These are phyloP conservation scores for Auricularia auricula-judae DNA, from an alignment of 768 basidiomycete species.

Conservation along the genomic window DNA sequence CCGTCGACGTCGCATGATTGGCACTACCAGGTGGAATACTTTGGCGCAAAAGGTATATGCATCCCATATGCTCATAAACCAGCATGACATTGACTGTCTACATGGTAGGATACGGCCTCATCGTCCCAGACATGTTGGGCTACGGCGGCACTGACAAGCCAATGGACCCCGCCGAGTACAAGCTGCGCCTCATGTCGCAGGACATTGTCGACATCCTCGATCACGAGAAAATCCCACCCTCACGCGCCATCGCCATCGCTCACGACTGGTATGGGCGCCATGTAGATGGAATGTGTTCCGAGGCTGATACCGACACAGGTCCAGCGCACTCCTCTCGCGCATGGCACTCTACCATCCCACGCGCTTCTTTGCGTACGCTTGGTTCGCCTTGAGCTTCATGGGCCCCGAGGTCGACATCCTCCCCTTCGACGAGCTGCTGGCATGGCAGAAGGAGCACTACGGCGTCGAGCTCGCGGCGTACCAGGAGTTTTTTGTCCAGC, in stretches of 20 bases:
- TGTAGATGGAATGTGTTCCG: neutral
- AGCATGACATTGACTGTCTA: neutral
- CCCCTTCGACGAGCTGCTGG: slow-evolving; percentile 14
- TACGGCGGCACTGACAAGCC: slow-evolving; percentile 43
- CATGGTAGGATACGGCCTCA: slow-evolving; percentile 24
- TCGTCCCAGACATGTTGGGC: slow-evolving; percentile 42
- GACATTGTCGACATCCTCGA: slow-evolving; percentile 35
- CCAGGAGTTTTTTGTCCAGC: slow-evolving; percentile 26
- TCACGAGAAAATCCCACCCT: slow-evolving; percentile 16
- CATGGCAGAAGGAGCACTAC: slow-evolving; percentile 14
- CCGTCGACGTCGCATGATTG: slow-evolving; percentile 32
- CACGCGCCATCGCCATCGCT: slow-evolving; percentile 26
- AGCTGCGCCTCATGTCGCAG: slow-evolving; percentile 20
- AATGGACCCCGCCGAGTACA: slow-evolving; percentile 24
- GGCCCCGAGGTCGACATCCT: slow-evolving; percentile 11
- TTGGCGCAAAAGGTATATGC: slow-evolving; percentile 21
- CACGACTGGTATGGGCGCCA: slow-evolving; percentile 30
- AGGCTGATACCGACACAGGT: slow-evolving; percentile 21
- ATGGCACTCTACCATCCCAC: slow-evolving; percentile 28
- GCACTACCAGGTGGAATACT: slow-evolving; percentile 27
- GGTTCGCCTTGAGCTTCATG: slow-evolving; percentile 26
- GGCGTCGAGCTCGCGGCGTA: slow-evolving; percentile 29
- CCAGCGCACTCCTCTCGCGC: slow-evolving; percentile 22
- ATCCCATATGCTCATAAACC: neutral
- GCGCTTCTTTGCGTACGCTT: slow-evolving; percentile 30